Percentiles rank a stretch among this genome's conserved stretches.
Conservation (phyloP, 148 eudicot genomes). For the Arbutus unedo region DNA sequence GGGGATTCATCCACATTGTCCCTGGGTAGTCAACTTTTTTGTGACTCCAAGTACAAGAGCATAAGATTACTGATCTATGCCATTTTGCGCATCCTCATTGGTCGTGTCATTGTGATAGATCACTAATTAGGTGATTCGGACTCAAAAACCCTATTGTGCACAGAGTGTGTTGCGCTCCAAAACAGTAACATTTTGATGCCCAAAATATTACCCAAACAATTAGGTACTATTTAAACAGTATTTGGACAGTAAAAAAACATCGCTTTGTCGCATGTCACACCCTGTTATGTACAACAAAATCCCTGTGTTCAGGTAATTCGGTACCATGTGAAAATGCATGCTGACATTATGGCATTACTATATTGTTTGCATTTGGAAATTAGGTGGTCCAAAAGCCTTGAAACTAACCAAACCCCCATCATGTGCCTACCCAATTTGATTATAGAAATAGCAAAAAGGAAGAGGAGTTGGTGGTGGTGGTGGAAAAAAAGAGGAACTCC, state of each 20-base stretch:
- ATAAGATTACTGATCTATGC: neutral
- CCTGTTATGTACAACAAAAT: no score
- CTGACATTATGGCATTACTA: neutral
- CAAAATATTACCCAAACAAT: no score
- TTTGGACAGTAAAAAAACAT: no score
- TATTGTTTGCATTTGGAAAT: neutral
- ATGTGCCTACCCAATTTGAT: conserved; percentile 1
- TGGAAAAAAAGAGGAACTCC: neutral
- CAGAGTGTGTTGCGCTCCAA: no score
- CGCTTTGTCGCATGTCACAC: no score
- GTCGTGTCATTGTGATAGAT: neutral
- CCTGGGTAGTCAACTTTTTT: no score
- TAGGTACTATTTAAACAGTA: no score
- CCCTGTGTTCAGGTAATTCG: neutral
- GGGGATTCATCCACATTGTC: no score
- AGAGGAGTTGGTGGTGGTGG: neutral
- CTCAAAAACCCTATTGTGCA: no score
- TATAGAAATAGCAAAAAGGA: neutral
- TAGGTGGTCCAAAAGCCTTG: neutral
- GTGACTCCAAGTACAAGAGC: no score
- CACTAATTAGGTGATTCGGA: neutral
- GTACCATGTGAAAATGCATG: neutral
- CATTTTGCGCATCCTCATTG: neutral
- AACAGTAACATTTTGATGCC: no score
- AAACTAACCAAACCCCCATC: conserved; percentile 3